Evolutionary conservation across 805 yeast species (phyloP), one percentile per base, ranked within the genome.

Genomic region (Brettanomyces nanus): DNA sequence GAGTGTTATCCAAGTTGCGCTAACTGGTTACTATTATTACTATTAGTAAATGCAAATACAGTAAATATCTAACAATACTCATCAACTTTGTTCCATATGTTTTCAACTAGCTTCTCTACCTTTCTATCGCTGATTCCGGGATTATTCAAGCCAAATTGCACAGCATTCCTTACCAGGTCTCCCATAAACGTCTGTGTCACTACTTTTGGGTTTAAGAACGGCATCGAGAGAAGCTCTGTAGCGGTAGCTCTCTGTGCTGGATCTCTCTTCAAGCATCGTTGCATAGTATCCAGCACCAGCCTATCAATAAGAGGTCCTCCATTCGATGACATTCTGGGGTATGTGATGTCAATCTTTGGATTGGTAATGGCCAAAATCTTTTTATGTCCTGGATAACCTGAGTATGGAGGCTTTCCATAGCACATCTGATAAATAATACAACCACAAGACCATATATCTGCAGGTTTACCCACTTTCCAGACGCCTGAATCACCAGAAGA

Each of bases 401-500:
- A 94, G 63, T 85, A 89, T 1, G 98, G 98, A 2, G 97, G 90
- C 43, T 72, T 71, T 0, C 96, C 96, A 51, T 92, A 94, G 6
- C 89, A 73, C 95, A 92, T 86, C 58, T 92, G 97, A 59, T 87
- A 90, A 1, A 92, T 66, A 3, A 92, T 90, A 57, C 97, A 87
- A 1, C 98, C 98, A 61, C 95, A 84, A 17, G 97, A 87, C 98
- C 98, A 92, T 13, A 92, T 79, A 62, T 92, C 98, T 2, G 97
- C 83, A 0, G 97, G 95, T 50, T 80, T 81, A 1, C 97, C 97
- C 9, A 89, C 95, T 57, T 76, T 84, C 90, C 80, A 63, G 40
- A 62, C 39, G 52, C 43, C 33, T 20, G 42, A 45, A 31, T 42
- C 37, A 31, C 46, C 75, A 5, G 48, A 46, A 19, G 46, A 52